Evolutionary conservation across 257 asterid genomes (phyloP), one percentile per base, ranked within the genome.

Genomic region (Gardenia jasminoides): DNA sequence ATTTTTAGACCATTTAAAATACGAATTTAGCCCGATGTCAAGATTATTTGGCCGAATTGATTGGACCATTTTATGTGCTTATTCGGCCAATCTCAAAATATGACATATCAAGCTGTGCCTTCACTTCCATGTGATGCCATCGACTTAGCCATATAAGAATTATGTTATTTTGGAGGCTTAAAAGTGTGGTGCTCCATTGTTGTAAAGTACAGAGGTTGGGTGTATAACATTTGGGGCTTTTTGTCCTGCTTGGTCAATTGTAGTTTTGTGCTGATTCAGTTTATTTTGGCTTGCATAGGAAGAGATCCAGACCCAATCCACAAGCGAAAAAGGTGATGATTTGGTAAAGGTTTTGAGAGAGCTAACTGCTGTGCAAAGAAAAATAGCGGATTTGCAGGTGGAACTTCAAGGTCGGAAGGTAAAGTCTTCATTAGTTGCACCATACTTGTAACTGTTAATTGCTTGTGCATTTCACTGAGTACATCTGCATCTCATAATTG

Each of bases 401-500:
- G 98, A 96, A 83, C 98, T 96, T 85, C 99, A 96, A 83, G 99
- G 99, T 75, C 90, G 99, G 85, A 96, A 96, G 98, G 98, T 96
- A 69, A 81, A 36, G 66, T 64, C 48, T 12, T 81, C 44, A 36
- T 75, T 79, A 3, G 22, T 44, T 24, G 48, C 75, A 13, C 6
- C 56, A n/a, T 58, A 11, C 15, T 12, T 44, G 22, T 70, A 41
- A 17, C 36, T 36, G 10, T 31, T 17, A 22, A 33, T 31, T 46
- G 28, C 26, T 30, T 16, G 16, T 54, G 59, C 20, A 44, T 19
- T 66, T 43, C 8, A 2, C 6, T 58, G 5, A 67, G 20, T 28
- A 65, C 20, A 39, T 31, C 47, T 24, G 30, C 10, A 10, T 26
- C 13, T 22, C 33, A 24, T 33, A 5, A 15, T 6, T 13, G 2